These are phyloP conservation scores for Fonticula alba DNA, from an alignment of 78 protist genomes.

Conservation along the genomic window DNA sequence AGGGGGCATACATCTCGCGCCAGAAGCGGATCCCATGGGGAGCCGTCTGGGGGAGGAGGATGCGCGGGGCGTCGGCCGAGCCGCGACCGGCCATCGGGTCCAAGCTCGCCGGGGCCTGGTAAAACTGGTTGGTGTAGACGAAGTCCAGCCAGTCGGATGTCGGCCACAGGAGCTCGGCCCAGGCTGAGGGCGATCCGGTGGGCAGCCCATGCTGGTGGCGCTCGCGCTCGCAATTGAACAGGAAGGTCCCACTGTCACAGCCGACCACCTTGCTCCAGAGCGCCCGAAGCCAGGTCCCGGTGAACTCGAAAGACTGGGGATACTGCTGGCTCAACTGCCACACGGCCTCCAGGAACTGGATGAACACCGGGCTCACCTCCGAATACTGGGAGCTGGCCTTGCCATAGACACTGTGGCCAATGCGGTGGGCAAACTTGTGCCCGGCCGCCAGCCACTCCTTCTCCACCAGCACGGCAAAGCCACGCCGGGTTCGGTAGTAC, in stretches of 20 bases:
- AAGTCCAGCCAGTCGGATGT: too few relatives aligned
- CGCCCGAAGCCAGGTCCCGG: slow-evolving; percentile 35
- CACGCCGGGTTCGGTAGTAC: slow-evolving; percentile 58
- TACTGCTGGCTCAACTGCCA: slow-evolving; percentile 44
- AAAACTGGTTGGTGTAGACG: too few relatives aligned
- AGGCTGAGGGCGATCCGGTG: too few relatives aligned
- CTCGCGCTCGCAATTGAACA: not conserved
- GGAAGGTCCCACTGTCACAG: not conserved
- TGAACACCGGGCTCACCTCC: slow-evolving; percentile 61
- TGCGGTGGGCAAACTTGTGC: slow-evolving; percentile 49
- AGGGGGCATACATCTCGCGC: too few relatives aligned
- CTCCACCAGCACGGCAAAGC: slow-evolving; percentile 61
- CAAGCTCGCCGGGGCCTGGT: too few relatives aligned
- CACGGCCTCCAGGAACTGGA: slow-evolving; percentile 74
- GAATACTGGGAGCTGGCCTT: too few relatives aligned
- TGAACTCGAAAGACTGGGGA: slow-evolving; percentile 63
- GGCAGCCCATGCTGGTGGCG: not conserved
- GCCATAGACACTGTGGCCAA: not conserved
- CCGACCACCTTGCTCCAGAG: slow-evolving; percentile 6
- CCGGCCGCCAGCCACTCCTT: slow-evolving; percentile 59
- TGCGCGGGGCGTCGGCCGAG: too few relatives aligned
- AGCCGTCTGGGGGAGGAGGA: too few relatives aligned
- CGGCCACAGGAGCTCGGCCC: too few relatives aligned
- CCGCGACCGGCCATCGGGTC: too few relatives aligned
- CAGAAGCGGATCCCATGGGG: too few relatives aligned